Conservation (phyloP, 1,284 basidiomycete species). For the Sporisorium graminicola region DNA sequence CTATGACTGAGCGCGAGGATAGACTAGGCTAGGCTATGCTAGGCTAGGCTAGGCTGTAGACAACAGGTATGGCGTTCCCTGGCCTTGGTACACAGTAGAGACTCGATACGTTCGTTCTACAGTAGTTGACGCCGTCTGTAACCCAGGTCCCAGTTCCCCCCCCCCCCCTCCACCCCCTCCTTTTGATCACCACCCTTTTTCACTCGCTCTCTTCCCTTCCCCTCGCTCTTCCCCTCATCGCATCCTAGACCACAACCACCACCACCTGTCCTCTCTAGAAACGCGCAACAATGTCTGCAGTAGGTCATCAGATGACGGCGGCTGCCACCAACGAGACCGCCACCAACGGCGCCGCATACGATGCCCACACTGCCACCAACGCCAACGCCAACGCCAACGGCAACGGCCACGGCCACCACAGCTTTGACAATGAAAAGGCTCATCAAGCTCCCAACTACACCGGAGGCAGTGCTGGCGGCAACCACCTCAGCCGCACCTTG, state of each 20-base stretch:
- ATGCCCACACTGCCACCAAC: constrained; percentile 1
- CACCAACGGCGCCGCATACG: constrained; percentile 10
- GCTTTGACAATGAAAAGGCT: constrained; percentile 37
- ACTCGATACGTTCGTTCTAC: no score
- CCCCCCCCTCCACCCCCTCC: no score
- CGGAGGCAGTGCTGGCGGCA: constrained; percentile 16
- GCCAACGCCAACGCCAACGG: constrained; percentile 9
- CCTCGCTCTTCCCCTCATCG: neutral
- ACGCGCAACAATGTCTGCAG: constrained; percentile 27
- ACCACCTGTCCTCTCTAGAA: neutral
- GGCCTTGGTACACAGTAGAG: no score
- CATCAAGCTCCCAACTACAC: constrained; percentile 44
- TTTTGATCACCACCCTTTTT: neutral
- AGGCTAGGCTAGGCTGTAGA: no score
- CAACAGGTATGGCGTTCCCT: no score
- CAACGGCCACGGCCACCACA: constrained; percentile 12
- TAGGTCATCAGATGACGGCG: constrained; percentile 33
- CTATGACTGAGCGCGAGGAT: no score
- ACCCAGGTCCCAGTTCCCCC: no score
- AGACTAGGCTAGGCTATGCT: no score
- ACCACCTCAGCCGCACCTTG: constrained; percentile 27
- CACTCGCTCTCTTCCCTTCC: neutral
- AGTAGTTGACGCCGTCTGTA: no score
- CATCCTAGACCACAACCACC: neutral
- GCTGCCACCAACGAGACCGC: constrained; percentile 15